Evolutionary conservation across 768 basidiomycete genomes (phyloP).

Genomic region (Rhodocollybia butyracea): DNA sequence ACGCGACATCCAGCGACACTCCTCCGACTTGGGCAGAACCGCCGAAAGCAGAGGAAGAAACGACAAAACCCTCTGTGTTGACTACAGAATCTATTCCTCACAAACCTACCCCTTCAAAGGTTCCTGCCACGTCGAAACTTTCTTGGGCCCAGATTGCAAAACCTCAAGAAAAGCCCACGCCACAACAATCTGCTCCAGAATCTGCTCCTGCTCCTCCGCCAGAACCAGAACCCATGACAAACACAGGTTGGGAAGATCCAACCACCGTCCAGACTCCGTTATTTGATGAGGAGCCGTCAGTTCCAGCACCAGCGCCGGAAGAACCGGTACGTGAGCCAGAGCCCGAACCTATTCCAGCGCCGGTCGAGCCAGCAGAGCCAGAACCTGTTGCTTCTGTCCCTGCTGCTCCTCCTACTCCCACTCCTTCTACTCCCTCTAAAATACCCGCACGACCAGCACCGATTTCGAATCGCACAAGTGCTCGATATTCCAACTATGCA

Average conservation of each 20-base stretch:
- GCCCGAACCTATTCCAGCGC: not conserved
- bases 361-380: not conserved
- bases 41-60: not conserved
- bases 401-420: constrained; percentile 30
- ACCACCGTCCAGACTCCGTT: constrained; percentile 63
- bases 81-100: too few species aligned
- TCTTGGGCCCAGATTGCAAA: constrained; percentile 87
- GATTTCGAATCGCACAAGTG: constrained; percentile 51
- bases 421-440: constrained; percentile 44
- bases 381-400: constrained; percentile 15
- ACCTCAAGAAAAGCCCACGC: constrained; percentile 61
- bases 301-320: constrained; percentile 24
- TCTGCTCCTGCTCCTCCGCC: constrained; percentile 25
- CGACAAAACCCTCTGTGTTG: too few species aligned
- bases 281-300: constrained; percentile 67
- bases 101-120: too few species aligned
- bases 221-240: constrained; percentile 31
- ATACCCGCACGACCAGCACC: constrained; percentile 51
- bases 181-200: constrained; percentile 34
- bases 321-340: constrained; percentile 31
- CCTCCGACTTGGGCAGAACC: constrained; percentile 30
- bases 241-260: constrained; percentile 66
- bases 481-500: constrained; percentile 39
- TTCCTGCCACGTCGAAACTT: constrained; percentile 70
- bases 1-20: constrained; percentile 26